Evolutionary conservation across 805 yeast species (phyloP).

Genomic region (Sugiyamaella lignohabitans): DNA sequence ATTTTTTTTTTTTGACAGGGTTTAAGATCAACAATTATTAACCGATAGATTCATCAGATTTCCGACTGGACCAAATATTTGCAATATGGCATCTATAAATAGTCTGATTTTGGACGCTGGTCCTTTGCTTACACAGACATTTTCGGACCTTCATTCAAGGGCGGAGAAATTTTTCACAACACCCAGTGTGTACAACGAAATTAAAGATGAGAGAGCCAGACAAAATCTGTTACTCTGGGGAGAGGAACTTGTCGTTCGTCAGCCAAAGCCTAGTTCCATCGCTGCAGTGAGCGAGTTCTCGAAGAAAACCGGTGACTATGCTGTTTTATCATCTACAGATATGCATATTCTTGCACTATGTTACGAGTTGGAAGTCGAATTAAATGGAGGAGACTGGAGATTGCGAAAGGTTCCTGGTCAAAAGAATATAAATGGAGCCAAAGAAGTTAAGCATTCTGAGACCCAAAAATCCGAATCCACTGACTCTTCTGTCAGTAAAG

Average conservation of each 20-base stretch:
- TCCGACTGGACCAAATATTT: no score
- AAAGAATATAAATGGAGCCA: not conserved
- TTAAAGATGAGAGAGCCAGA: conserved; percentile 79
- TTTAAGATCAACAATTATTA: no score
- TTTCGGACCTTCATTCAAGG: conserved; percentile 59
- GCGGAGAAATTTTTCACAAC: conserved; percentile 78
- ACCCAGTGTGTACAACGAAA: conserved; percentile 84
- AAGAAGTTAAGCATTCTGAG: not conserved
- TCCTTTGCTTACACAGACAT: conserved; percentile 83
- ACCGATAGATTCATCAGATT: no score
- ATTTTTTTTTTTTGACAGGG: no score
- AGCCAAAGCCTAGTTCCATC: conserved; percentile 63
- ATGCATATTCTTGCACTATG: conserved; percentile 86
- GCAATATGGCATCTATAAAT: conserved; percentile 25
- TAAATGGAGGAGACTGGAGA: conserved; percentile 61
- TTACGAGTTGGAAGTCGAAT: conserved; percentile 75
- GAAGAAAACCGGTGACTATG: conserved; percentile 81
- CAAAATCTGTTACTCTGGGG: conserved; percentile 77
- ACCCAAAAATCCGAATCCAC: not conserved
- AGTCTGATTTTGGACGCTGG: conserved; percentile 87
- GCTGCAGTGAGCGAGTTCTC: conserved; percentile 70
- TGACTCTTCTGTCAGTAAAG: not conserved
- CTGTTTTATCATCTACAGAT: conserved; percentile 86
- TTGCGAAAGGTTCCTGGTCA: conserved; percentile 65
- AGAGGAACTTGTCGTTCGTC: conserved; percentile 59